Evolutionary conservation across 2,329 filamentous ascomycete genomes (phyloP).

Genomic region (Colletotrichum caudatum): DNA sequence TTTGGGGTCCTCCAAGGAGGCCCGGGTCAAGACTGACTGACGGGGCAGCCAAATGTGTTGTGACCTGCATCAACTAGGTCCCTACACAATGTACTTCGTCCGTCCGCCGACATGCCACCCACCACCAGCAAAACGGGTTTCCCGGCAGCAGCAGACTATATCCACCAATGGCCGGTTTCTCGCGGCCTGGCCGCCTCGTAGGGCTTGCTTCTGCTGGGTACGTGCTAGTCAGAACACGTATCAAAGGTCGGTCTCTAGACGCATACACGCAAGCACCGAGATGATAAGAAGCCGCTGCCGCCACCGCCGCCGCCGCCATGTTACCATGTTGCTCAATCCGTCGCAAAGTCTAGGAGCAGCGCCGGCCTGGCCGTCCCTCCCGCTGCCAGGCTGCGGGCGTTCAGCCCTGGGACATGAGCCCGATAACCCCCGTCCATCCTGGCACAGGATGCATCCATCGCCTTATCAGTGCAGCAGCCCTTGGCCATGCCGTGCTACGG

Average conservation of each 20-base stretch:
- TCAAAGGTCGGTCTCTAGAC: not conserved
- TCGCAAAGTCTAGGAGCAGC: conserved; percentile 12
- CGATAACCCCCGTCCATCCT: not conserved
- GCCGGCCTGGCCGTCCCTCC: conserved; percentile 21
- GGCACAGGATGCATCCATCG: conserved; percentile 3
- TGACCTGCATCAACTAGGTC: not conserved
- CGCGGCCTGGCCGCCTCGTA: not conserved
- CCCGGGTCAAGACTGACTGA: not conserved
- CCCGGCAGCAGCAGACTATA: not conserved
- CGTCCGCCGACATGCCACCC: not conserved
- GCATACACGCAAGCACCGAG: not conserved
- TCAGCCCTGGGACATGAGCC: conserved; percentile 29
- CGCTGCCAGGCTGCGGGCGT: conserved; percentile 26
- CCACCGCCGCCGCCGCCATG: too few relatives aligned
- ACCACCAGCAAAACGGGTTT: not conserved
- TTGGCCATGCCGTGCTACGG: conserved; percentile 32
- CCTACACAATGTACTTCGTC: not conserved
- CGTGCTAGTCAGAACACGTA: not conserved
- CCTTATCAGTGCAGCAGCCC: conserved; percentile 33
- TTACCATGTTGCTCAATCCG: not conserved
- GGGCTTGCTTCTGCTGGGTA: not conserved
- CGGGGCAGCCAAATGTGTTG: not conserved
- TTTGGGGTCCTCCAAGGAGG: not conserved
- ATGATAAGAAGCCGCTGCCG: conserved; percentile 39
- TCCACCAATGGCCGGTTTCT: not conserved